Evolutionary conservation across 352 stramenopile species (phyloP).

Genomic region (Pilasporangium apinafurcum): DNA sequence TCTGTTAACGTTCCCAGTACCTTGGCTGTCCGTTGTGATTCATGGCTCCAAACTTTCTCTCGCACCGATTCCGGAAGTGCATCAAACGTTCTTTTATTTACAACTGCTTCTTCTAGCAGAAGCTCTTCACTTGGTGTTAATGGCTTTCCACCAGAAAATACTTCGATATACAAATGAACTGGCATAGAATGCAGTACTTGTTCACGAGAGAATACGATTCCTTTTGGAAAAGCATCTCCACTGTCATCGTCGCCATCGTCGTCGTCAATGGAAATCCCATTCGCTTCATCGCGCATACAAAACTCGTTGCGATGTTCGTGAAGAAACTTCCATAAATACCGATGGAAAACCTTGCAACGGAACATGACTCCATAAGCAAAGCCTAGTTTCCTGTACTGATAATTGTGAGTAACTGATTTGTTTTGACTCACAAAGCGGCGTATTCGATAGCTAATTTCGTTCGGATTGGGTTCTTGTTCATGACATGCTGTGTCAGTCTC

Average conservation of each 20-base stretch:
- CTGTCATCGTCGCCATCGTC: slow-evolving; percentile 12
- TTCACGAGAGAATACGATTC: slow-evolving; percentile 73
- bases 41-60: slow-evolving; percentile 66
- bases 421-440: slow-evolving; percentile 57
- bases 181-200: slow-evolving; percentile 71
- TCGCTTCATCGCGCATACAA: slow-evolving; percentile 33
- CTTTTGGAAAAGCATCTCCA: slow-evolving; percentile 5
- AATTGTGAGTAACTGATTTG: slow-evolving; percentile 42
- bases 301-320: slow-evolving; percentile 27
- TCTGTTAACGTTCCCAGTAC: slow-evolving; percentile 67
- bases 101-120: slow-evolving; percentile 46
- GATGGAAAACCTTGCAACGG: slow-evolving; percentile 73
- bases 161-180: slow-evolving; percentile 72
- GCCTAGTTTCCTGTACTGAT: slow-evolving; percentile 69
- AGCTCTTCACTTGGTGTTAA: slow-evolving; percentile 45
- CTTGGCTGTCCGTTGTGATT: slow-evolving; percentile 63
- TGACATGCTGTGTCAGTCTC: background rate
- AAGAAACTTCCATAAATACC: slow-evolving; percentile 64
- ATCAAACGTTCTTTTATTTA: slow-evolving; percentile 34
- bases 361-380: slow-evolving; percentile 83
- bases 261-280: slow-evolving; percentile 28
- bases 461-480: background rate
- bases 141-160: slow-evolving; percentile 64
- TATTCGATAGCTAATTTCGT: slow-evolving; percentile 66
- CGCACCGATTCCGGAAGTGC: slow-evolving; percentile 30